Evolutionary conservation across 1,284 basidiomycete species (phyloP), one percentile per base, ranked within the genome.

Genomic region (Cryptococcus sp.): DNA sequence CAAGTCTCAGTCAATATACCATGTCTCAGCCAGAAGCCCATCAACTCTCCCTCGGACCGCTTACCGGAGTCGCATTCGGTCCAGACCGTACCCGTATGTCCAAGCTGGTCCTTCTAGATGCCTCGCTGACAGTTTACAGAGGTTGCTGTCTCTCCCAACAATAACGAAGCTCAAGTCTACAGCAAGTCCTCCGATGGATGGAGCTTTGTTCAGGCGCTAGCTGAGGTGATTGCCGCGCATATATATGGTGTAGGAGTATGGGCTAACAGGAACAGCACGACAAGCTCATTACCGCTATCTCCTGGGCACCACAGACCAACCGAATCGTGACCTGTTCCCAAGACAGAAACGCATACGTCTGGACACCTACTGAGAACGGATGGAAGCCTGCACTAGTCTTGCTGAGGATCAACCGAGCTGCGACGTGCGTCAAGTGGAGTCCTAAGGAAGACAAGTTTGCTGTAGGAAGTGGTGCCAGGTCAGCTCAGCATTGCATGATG

Each of bases 381-480:
- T 99, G 96, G 96, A 94, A 94, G 76, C 96, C 96, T 2, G 97
- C 93, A 0, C 81, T 99, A n/a, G 96, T 98, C 13, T 76, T 98
- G 45, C 81, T 99, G 49, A 83, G 94, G 51, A 85, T 99, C 78
- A 98, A 98, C 74, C 81, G 96, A 40, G 92, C 94, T 1, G 96
- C 96, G 1, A 98, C 96, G 0, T 85, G 84, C 66, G 96, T 98
- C 40, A 83, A 88, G 60, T 99, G 96, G 96, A 91, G 87, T 71
- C 96, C 96, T 1, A 85, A 87, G 65, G 96, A 98, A 76, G 90
- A 97, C 77, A 98, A 99, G 76, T 99, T 99, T 72, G 96, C 96
- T 3, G 96, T 99, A 23, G 94, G 92, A 3, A 92, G 88, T 56
- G 96, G 96, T 59, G 93, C 96, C 7, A 82, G 89, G 87, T 89